Base-by-base conservation (phyloP, 805 yeast species). In the Hanseniaspora lindneri region DNA sequence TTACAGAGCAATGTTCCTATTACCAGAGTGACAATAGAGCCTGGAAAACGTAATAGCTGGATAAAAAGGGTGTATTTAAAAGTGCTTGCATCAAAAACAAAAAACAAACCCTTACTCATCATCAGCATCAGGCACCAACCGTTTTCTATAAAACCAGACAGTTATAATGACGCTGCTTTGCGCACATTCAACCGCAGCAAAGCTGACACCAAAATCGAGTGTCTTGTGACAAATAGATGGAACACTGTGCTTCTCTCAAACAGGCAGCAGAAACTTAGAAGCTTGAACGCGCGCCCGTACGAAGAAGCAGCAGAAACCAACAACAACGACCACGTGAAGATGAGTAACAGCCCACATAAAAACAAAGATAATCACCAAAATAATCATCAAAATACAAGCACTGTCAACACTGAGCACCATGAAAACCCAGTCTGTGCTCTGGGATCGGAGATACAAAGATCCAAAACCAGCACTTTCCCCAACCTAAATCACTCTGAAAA, bases 51-150 rank as follows among this genome's bases (percentile, higher is more conserved):
- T n/a, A n/a, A n/a, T n/a, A n/a, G n/a, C n/a, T 44, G 42, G 41
- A 21, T 25, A 16, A 29, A 37, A 36, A 29, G 13, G 14, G 13
- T 37, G 1, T 16, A 36, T 16, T 28, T 24, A 6, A 44, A 29
- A 4, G 3, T 43, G n/a, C 21, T 43, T 13, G 17, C 9, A 20
- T 14, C 29, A 6, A 24, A 36, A 2, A 37, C 36, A 11, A 44
- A 37, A 44, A 4, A 44, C 13, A 25, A 25, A 14, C 48, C 48
- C 1, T 29, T 44, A 14, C 42, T 44, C 3, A 37, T 44, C 4
- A 21, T 44, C 4, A 32, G 48, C 4, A 37, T 44, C n/a, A 29
- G 23, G 6, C 48, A 37, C 20, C 20, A 9, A 1, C 16, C 20
- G 8, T 16, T 17, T 17, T 33, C 21, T 5, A 10, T 8, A 33